Base-by-base conservation (phyloP, 78 protist species). In the Anaeramoeba flamelloides region DNA sequence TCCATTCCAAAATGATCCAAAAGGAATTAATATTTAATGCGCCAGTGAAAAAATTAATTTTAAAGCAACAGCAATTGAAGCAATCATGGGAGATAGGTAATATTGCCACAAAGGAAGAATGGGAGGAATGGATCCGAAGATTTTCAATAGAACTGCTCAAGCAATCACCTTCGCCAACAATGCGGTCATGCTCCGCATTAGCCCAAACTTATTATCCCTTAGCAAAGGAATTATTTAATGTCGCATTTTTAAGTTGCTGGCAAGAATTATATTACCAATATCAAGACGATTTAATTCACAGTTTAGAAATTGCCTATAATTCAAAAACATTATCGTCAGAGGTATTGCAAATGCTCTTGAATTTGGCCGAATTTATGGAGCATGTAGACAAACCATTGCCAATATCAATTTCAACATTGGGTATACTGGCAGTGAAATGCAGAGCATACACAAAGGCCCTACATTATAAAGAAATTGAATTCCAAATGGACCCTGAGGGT, bases 111-210 rank as follows among this genome's bases (percentile, higher is more conserved):
- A 8, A 17, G 69, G 69, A 53, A 53, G 69, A 32, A 36, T 53
- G 69, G 69, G 69, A 53, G 69, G 69, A 53, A 53, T 53, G 69
- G 69, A 53, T 53, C 69, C 69, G 69, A 8, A 53, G 17, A 17
- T 53, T 76, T 34, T 41, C 88, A 34, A 85, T 92, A 12, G 94
- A 91, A 78, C 75, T 96, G 76, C 83, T 96, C 36, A 75, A 90
- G 37, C 93, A 89, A 76, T 91, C 96, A 40, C 97, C 97, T n/a
- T 86, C 93, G 26, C 95, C 96, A 0, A 85, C 97, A 26, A 85
- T 96, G 33, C 93, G 97, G 39, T 79, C 97, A 0, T 96, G 98
- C 86, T 31, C 80, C 4, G 81, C 89, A 3, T 31, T 87, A 26
- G 69, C 69, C 69, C 69, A 53, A 17, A 53, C 17, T 53, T 53